These are phyloP conservation scores for Globisporangium solare DNA, from an alignment of 352 stramenopile species.

Conservation along the genomic window DNA sequence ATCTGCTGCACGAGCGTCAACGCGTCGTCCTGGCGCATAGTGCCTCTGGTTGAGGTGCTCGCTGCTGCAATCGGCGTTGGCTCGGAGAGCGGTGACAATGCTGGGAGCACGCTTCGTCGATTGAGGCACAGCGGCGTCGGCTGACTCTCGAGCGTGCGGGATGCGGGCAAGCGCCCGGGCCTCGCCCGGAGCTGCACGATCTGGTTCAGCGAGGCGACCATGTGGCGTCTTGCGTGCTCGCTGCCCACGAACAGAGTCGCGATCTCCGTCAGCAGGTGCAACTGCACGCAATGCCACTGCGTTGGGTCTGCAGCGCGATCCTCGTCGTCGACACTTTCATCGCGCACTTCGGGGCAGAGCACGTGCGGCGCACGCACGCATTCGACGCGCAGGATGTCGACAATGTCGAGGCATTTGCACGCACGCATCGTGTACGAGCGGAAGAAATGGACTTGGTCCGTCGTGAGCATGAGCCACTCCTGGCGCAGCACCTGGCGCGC, in stretches of 20 bases:
- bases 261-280: slow-evolving; percentile 50
- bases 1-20: slow-evolving; percentile 20
- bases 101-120: slow-evolving; percentile 29
- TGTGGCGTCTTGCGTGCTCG: slow-evolving; percentile 21
- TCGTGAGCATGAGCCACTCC: slow-evolving; percentile 68
- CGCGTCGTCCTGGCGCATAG: not conserved
- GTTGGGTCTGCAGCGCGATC: slow-evolving; percentile 2
- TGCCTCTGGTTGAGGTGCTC: not conserved
- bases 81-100: not conserved
- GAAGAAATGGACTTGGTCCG: slow-evolving; percentile 55
- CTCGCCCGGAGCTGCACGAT: slow-evolving; percentile 14
- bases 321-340: slow-evolving; percentile 14
- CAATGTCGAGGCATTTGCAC: slow-evolving; percentile 33
- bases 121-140: slow-evolving; percentile 49
- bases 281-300: slow-evolving; percentile 48
- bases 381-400: slow-evolving; percentile 41
- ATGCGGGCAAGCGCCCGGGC: slow-evolving; percentile 4
- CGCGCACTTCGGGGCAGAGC: slow-evolving; percentile 10
- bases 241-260: slow-evolving; percentile 60
- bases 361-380: slow-evolving; percentile 30
- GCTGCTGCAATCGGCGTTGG: not conserved
- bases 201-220: slow-evolving; percentile 27
- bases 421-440: slow-evolving; percentile 54
- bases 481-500: slow-evolving; percentile 52
- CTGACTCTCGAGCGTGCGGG: slow-evolving; percentile 24